A percentile compares a stretch with the other conserved stretches of the same genome.
Evolutionary conservation across 768 basidiomycete species (phyloP).

Genomic region (Coprinellus aureogranulatus): DNA sequence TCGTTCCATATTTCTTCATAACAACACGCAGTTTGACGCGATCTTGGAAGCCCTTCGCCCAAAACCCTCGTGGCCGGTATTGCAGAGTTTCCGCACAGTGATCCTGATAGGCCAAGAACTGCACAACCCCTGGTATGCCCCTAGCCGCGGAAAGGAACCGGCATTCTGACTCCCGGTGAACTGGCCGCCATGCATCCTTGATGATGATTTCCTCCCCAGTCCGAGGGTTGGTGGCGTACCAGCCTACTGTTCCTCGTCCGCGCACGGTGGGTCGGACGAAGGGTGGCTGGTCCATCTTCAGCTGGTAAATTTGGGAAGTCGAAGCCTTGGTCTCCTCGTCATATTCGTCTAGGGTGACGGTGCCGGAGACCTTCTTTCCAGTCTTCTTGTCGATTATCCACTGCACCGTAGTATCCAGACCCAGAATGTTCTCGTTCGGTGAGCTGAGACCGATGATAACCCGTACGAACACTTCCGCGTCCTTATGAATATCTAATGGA

Average conservation of each 20-base stretch:
- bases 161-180: too few species aligned
- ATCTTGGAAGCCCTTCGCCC: neutral
- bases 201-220: neutral
- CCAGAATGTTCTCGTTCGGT: neutral
- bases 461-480: neutral
- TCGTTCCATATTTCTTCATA: neutral
- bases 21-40: neutral
- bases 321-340: too few species aligned
- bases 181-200: neutral
- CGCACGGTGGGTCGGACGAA: neutral
- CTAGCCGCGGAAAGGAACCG: neutral
- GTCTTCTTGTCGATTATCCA: neutral
- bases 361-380: neutral
- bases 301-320: neutral
- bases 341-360: neutral
- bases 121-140: neutral
- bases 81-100: neutral
- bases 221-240: neutral
- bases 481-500: neutral
- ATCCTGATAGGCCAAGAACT: neutral
- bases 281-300: neutral
- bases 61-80: neutral
- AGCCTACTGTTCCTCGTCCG: neutral
- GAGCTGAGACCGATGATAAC: constrained; percentile 1
- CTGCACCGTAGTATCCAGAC: constrained; percentile 1